Base-by-base conservation (phyloP, 2,329 filamentous ascomycete genomes). In the Chaetomium sp. region DNA sequence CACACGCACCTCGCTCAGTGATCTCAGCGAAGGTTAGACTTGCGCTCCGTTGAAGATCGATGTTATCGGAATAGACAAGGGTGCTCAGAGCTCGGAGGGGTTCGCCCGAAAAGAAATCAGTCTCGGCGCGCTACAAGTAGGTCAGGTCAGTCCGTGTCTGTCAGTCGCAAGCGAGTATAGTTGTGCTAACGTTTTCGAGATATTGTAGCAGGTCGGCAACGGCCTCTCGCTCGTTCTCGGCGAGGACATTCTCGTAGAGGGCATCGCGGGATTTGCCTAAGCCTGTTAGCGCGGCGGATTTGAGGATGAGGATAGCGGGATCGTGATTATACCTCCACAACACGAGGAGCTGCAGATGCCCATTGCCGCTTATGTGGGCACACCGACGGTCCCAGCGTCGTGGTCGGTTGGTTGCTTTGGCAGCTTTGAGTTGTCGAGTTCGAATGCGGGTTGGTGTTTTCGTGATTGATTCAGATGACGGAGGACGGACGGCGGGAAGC, bases 21-120 rank as follows among this genome's bases (percentile, higher is more conserved):
- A 99, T 99, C 78, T 99, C 95, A 66, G 95, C 95, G 83, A 99
- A 99, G 2, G 95, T 99, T 78, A 99, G 86, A 77, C 94, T 98
- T 60, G 95, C 95, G 80, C 95, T 98, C 70, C 95, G 87, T 81
- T 99, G 95, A 60, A 99, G 85, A 77, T 99, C 95, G 76, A 99
- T 93, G 80, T 99, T 99, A 78, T 98, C 93, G 64, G 95, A 99
- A 78, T 97, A 99, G 64, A 99, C 95, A 29, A 99, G 86, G 13
- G 94, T 99, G 79, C 92, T 97, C 64, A 99, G 82, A 54, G 95
- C 94, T 78, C 91, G 90, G 64, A 99, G 87, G 54, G 95, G 95
- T 75, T 97, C 93, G 78, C 95, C 95, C 45, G 91, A 90, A 80
- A 99, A 99, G 86, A 99, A 99, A 78, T 99, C 94, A 73, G 93